phyloP scores from a whole-genome alignment of 2,329 filamentous ascomycete genomes.

The Apiospora hydei region DNA sequence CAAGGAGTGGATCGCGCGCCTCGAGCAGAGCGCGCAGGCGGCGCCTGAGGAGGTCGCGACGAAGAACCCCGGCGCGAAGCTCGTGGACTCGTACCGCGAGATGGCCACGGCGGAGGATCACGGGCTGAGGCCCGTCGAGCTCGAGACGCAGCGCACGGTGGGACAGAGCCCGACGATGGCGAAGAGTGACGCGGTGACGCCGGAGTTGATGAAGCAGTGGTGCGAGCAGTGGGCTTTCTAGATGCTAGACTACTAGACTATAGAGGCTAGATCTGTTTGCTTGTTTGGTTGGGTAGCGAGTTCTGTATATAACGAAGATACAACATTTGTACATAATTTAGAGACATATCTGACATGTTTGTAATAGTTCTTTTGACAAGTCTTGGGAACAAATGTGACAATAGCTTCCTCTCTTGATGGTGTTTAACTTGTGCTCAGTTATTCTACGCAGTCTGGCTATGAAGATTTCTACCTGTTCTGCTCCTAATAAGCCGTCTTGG shows the following conservation, averaged over 20 bases:
- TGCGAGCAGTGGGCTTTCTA: constrained; percentile 53
- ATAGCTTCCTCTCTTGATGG: no score
- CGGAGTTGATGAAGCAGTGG: constrained; percentile 55
- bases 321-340: background rate
- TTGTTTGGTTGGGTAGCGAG: background rate
- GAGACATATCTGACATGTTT: background rate
- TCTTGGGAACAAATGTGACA: no score
- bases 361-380: no score
- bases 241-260: background rate
- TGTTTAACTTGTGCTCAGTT: no score
- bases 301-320: background rate
- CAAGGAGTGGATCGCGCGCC: constrained; percentile 52
- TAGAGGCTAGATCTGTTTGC: background rate
- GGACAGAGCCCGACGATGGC: constrained; percentile 51
- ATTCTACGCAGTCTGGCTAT: no score
- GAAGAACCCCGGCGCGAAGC: constrained; percentile 58
- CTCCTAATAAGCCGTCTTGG: no score
- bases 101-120: constrained; percentile 36
- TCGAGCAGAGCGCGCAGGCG: constrained; percentile 50
- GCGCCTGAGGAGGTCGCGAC: constrained; percentile 37
- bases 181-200: constrained; percentile 48
- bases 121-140: constrained; percentile 41
- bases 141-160: constrained; percentile 50
- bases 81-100: constrained; percentile 56
- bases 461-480: no score